These are phyloP conservation scores for Penicillium macrosclerotiorum DNA, from an alignment of 495 filamentous ascomycete species.

Conservation along the genomic window DNA sequence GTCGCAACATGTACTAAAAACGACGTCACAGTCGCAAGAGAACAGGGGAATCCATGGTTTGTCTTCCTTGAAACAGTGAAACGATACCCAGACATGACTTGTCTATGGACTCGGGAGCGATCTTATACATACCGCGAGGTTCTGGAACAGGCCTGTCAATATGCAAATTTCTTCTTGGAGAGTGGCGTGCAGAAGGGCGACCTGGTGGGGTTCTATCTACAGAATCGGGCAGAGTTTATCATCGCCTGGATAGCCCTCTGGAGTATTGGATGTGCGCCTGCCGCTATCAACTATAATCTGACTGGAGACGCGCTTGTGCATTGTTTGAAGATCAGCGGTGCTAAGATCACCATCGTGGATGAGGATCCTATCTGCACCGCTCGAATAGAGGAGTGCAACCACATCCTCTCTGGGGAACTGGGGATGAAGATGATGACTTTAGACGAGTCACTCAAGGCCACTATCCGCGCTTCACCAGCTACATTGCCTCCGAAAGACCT, in stretches of 20 bases:
- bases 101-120: slow-evolving; percentile 65
- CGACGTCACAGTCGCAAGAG: slow-evolving; percentile 39
- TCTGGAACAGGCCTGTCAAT: slow-evolving; percentile 55
- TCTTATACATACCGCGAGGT: slow-evolving; percentile 63
- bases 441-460: slow-evolving; percentile 40
- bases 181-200: slow-evolving; percentile 63
- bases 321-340: slow-evolving; percentile 60
- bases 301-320: slow-evolving; percentile 64
- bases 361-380: slow-evolving; percentile 52
- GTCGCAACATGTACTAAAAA: too few species aligned
- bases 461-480: slow-evolving; percentile 48
- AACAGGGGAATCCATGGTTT: slow-evolving; percentile 61
- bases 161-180: slow-evolving; percentile 61
- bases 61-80: slow-evolving; percentile 57
- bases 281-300: slow-evolving; percentile 73
- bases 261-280: slow-evolving; percentile 65
- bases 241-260: slow-evolving; percentile 60
- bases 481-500: slow-evolving; percentile 38
- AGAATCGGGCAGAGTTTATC: slow-evolving; percentile 67
- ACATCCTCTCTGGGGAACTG: slow-evolving; percentile 46
- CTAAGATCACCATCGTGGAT: slow-evolving; percentile 64
- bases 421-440: slow-evolving; percentile 55
- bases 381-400: slow-evolving; percentile 54
- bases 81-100: slow-evolving; percentile 45
- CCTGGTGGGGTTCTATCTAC: slow-evolving; percentile 66